Percentiles rank a stretch among this genome's conserved stretches.
Conservation (phyloP, 805 yeast genomes). For the Yamadazyma laniorum region DNA sequence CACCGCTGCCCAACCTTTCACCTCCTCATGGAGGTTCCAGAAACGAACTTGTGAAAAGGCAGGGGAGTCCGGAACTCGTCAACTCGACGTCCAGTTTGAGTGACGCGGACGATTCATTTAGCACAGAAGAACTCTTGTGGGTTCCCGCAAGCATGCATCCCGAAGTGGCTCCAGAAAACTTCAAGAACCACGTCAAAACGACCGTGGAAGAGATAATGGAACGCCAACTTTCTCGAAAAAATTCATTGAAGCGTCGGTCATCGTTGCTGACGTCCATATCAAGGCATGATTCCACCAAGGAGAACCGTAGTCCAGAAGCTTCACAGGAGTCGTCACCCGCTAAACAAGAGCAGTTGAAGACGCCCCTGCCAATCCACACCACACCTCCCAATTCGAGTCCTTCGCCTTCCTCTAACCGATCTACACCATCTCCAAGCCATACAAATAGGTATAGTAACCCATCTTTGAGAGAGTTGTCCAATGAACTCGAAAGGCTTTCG, state of each 20-base stretch:
- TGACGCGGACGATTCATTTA: constrained; percentile 18
- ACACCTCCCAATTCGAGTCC: constrained; percentile 4
- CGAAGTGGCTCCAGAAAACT: constrained; percentile 89
- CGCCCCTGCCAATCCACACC: constrained; percentile 1
- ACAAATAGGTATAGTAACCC: constrained; percentile 43
- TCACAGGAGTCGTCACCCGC: constrained; percentile 7
- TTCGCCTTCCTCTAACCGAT: background rate
- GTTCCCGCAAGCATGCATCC: constrained; percentile 96
- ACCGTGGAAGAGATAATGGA: constrained; percentile 53
- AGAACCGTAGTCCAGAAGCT: constrained; percentile 6
- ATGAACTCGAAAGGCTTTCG: constrained; percentile 70
- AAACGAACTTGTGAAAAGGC: constrained; percentile 8
- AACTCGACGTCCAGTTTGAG: constrained; percentile 16
- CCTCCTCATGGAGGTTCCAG: constrained; percentile 1
- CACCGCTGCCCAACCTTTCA: constrained; percentile 5
- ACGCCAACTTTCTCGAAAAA: constrained; percentile 28
- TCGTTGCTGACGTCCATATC: constrained; percentile 20
- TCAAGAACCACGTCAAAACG: constrained; percentile 60
- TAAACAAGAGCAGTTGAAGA: background rate
- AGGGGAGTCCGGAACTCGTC: constrained; percentile 3
- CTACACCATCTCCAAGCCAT: background rate
- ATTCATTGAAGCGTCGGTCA: constrained; percentile 25
- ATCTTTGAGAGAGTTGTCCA: constrained; percentile 68
- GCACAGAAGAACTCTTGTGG: constrained; percentile 63
- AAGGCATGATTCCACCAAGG: constrained; percentile 12